Base-by-base conservation (phyloP, 345 rosid species). In the Aurinia saxatilis region DNA sequence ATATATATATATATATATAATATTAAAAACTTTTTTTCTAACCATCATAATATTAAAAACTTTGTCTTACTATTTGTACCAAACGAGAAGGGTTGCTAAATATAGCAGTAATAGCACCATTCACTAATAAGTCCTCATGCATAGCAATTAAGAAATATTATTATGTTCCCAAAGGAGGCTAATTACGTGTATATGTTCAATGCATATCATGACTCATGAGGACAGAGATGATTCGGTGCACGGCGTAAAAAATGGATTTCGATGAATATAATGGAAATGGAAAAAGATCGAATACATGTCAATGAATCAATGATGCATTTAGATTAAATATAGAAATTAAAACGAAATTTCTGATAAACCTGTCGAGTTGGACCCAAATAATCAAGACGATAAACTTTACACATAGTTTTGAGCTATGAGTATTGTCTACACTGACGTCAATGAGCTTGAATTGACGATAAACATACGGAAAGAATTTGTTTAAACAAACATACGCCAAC, bases 341-440 rank as follows among this genome's bases (percentile, higher is more conserved):
- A 4, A 9, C 2, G 25, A 1, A 44, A 8, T 0, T 1, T 46
- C 3, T 61, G 67, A 47, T 70, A 55, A 30, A 70, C 74, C 63
- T 56, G 69, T 70, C 69, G 69, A 70, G 74, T 70, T 62, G 58
- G 74, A 70, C 68, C 74, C 56, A 63, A 70, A 70, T 62, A 53
- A 45, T 61, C 41, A 2, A 11, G 21, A 55, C 39, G 68, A 70
- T 70, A 70, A 19, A 49, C 52, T 48, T 56, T 55, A 70, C 74
- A 70, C 65, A 63, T 70, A 62, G 19, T 29, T 16, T 62, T 62
- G 63, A 62, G 57, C 44, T 46, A 54, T 25, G 35, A 15, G 6
- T 15, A 27, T 54, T 55, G 6, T 4, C 6, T 27, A 27, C n/a
- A n/a, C 5, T 70, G 68, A 62, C 68, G 74, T 23, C n/a, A n/a